A percentile compares a stretch with the other conserved stretches of the same genome.
phyloP scores from a whole-genome alignment of 371 early-diverging fungal species.

The Apophysomyces elegans region DNA sequence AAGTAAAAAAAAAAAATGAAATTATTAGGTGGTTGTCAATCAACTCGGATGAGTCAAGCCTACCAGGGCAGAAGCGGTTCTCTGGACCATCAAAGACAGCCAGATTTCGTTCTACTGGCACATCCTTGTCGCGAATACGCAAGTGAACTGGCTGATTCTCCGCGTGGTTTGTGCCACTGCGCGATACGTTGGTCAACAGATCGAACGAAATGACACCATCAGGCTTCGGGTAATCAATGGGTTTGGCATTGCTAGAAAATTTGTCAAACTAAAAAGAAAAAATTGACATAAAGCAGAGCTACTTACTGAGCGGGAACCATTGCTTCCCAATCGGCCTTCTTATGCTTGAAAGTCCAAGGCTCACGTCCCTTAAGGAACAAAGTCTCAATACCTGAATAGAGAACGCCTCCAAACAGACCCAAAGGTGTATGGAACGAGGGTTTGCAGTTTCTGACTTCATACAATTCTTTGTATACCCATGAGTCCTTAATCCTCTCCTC shows the following conservation, averaged over 20 bases:
- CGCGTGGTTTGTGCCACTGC: conserved; percentile 95
- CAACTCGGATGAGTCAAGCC: conserved; percentile 2
- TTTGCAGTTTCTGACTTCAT: conserved; percentile 89
- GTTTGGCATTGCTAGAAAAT: conserved; percentile 57
- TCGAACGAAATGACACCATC: conserved; percentile 96
- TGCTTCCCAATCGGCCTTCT: conserved; percentile 82
- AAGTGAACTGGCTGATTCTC: conserved; percentile 97
- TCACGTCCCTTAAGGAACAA: conserved; percentile 86
- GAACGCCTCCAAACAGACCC: conserved; percentile 88
- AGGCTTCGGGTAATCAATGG: conserved; percentile 97
- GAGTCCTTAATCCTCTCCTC: conserved; percentile 83
- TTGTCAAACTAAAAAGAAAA: conserved; percentile 11
- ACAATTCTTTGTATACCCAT: conserved; percentile 94
- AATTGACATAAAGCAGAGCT: background rate
- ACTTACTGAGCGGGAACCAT: conserved; percentile 70
- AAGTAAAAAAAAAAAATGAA: conserved; percentile 11
- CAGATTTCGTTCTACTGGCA: conserved; percentile 85
- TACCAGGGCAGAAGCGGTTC: conserved; percentile 94
- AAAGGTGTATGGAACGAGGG: conserved; percentile 94
- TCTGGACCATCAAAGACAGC: conserved; percentile 96
- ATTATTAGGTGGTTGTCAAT: background rate
- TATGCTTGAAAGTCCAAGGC: conserved; percentile 95
- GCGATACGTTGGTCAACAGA: conserved; percentile 88
- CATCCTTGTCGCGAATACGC: conserved; percentile 69
- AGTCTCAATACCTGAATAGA: conserved; percentile 90